phyloP scores from a whole-genome alignment of 1,284 basidiomycete genomes.

The Ceratobasidium sp. region DNA sequence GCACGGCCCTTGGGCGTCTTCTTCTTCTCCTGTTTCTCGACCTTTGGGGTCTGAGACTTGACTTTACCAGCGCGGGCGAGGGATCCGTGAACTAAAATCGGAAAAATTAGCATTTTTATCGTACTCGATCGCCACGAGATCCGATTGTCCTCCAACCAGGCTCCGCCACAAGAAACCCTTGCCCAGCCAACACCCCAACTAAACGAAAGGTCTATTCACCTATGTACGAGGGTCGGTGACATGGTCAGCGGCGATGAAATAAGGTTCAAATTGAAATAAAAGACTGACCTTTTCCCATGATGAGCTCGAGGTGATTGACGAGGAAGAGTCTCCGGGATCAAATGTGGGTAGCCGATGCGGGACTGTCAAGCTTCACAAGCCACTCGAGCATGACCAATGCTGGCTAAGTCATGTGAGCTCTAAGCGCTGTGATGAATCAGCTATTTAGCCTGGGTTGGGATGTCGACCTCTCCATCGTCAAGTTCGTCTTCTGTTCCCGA shows the following conservation, averaged over 20 bases:
- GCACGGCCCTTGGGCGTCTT: conserved; percentile 95
- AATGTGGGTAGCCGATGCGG: conserved; percentile 31
- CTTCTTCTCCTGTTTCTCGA: conserved; percentile 98
- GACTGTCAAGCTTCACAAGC: conserved; percentile 35
- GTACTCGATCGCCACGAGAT: neutral
- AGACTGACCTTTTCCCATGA: conserved; percentile 42
- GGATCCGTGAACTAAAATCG: conserved; percentile 89
- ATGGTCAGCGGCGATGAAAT: conserved; percentile 1
- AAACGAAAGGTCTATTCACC: conserved; percentile 19
- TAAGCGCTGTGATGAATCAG: conserved; percentile 40
- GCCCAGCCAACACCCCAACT: neutral
- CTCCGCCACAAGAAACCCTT: conserved; percentile 29
- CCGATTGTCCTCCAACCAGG: conserved; percentile 14
- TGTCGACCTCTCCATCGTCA: conserved; percentile 19
- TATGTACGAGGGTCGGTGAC: neutral
- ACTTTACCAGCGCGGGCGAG: conserved; percentile 99
- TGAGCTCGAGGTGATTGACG: conserved; percentile 32
- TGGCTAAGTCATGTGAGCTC: neutral
- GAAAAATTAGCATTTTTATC: conserved; percentile 15
- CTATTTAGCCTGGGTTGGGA: conserved; percentile 2
- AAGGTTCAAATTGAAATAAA: neutral
- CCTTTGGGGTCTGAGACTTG: conserved; percentile 97
- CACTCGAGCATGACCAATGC: conserved; percentile 5
- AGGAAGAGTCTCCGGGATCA: conserved; percentile 27
- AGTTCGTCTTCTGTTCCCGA: neutral